Conservation (phyloP, 2,329 filamentous ascomycete species). For the Coleophoma cylindrospora region DNA sequence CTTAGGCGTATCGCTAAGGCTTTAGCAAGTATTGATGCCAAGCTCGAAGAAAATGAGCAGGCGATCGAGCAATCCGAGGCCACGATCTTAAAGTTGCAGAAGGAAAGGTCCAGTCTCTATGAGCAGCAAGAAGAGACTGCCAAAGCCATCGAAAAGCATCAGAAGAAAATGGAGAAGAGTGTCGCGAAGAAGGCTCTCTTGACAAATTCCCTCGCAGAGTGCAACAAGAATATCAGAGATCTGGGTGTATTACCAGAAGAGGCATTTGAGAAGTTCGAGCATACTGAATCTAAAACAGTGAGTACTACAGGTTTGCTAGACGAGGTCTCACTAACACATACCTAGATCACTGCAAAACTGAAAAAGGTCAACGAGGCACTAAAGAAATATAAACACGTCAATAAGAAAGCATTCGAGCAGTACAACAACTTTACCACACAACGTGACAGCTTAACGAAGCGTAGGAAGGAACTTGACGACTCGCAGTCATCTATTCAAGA, state of each 20-base stretch:
- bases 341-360: conserved; percentile 44
- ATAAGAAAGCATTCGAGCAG: conserved; percentile 99
- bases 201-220: conserved; percentile 72
- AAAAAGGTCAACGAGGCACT: conserved; percentile 89
- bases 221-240: conserved; percentile 84
- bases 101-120: conserved; percentile 57
- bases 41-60: conserved; percentile 68
- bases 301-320: conserved; percentile 23
- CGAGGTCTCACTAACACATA: conserved; percentile 1
- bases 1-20: conserved; percentile 71
- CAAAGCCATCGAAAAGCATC: conserved; percentile 73
- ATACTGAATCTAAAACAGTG: conserved; percentile 73
- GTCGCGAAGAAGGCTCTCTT: conserved; percentile 82
- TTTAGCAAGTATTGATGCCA: conserved; percentile 61
- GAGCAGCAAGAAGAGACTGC: conserved; percentile 72
- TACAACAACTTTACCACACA: conserved; percentile 96
- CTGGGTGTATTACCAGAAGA: conserved; percentile 91
- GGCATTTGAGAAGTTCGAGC: conserved; percentile 85
- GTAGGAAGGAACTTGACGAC: conserved; percentile 80
- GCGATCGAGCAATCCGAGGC: conserved; percentile 55
- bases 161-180: conserved; percentile 87
- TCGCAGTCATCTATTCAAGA: conserved; percentile 87
- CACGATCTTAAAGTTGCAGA: conserved; percentile 30
- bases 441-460: conserved; percentile 78
- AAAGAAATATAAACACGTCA: conserved; percentile 96